Conservation (phyloP, 306 rosid species). For the Crotalaria pallida region DNA sequence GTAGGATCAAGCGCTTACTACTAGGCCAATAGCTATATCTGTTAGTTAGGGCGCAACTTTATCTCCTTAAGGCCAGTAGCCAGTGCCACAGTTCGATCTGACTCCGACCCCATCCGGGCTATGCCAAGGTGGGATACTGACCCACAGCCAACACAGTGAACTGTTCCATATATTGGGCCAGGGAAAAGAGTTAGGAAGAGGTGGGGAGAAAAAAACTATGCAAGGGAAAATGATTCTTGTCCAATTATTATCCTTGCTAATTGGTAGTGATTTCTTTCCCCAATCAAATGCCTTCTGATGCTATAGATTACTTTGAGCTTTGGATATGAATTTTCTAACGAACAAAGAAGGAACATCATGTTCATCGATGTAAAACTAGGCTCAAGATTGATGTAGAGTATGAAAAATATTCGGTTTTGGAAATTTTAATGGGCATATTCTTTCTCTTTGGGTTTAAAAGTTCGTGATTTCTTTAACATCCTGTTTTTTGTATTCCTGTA, state of each 20-base stretch:
- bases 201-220: neutral
- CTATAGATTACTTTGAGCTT: conserved; percentile 3
- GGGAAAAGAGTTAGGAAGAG: neutral
- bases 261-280: neutral
- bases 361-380: neutral
- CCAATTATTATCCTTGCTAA: neutral
- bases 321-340: neutral
- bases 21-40: too few relatives aligned
- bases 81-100: too few relatives aligned
- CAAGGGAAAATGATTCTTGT: conserved; percentile 3
- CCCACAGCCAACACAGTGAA: too few relatives aligned
- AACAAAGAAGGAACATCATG: conserved; percentile 3
- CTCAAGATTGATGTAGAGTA: neutral
- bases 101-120: too few relatives aligned
- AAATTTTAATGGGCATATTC: conserved; percentile 3
- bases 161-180: neutral
- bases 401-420: neutral
- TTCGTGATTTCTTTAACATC: conserved; percentile 7
- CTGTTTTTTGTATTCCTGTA: too few relatives aligned
- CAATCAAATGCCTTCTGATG: neutral
- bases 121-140: too few relatives aligned
- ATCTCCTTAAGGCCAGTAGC: too few relatives aligned
- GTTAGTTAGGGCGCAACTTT: too few relatives aligned
- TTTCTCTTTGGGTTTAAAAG: conserved; percentile 2
- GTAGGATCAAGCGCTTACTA: too few relatives aligned